Base-by-base conservation (phyloP, 2,329 filamentous ascomycete genomes). In the Chlorencoelia australis region DNA sequence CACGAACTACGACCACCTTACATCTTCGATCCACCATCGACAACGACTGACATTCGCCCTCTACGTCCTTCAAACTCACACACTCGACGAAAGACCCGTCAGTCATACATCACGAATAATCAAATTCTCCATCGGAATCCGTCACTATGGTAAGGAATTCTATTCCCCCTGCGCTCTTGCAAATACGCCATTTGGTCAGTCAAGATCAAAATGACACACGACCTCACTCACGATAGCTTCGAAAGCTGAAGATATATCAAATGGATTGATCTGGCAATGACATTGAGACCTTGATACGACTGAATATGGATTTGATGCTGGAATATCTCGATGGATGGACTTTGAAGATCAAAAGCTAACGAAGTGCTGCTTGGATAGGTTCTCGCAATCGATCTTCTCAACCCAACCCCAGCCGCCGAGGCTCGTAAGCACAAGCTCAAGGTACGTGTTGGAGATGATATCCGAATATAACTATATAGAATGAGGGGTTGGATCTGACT, bases 401-500 rank as follows among this genome's bases (percentile, higher is more conserved):
- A 98, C 86, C 91, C 91, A 65, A 84, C 83, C 65, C 83, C 89
- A 71, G 85, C 86, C 70, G 80, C 89, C 68, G 91, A 98, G 83
- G 87, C 87, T 64, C 86, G 87, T 75, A 96, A 96, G 84, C 91
- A 98, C 85, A 98, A 98, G 86, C 86, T 98, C 68, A 98, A 98
- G 87, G 87, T 94, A 86, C 55, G 71, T 58, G 34, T 39, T 38
- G n/a, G n/a, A n/a, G n/a, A n/a, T n/a, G n/a, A n/a, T n/a, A n/a
- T n/a, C n/a, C n/a, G n/a, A n/a, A n/a, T n/a, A n/a, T n/a, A n/a
- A n/a, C n/a, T n/a, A n/a, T n/a, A n/a, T 24, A 30, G 20, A 28
- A n/a, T 29, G 31, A 43, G 20, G 18, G 25, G 26, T 19, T 27
- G 33, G 22, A 39, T 30, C 44, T 56, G 33, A 54, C 39, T 13